Evolutionary conservation across 495 filamentous ascomycete genomes (phyloP).

Genomic region (Massariosphaeria phaeospora): DNA sequence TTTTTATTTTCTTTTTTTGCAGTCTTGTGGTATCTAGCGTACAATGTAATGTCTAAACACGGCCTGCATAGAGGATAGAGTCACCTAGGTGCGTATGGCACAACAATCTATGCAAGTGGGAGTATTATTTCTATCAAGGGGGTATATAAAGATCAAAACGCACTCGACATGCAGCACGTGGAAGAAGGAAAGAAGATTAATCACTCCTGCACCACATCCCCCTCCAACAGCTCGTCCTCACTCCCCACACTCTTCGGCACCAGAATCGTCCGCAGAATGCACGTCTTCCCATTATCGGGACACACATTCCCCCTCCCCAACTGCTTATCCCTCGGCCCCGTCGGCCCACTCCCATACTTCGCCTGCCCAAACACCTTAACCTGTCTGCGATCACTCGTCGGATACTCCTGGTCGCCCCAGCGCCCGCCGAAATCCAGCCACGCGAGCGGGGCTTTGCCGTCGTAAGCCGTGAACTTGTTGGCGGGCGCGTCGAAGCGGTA

Average conservation of each 20-base stretch:
- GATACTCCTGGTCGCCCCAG: slow-evolving; percentile 58
- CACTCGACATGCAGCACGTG: too few species aligned
- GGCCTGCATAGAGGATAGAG: too few species aligned
- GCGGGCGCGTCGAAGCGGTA: slow-evolving; percentile 47
- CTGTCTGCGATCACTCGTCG: slow-evolving; percentile 38
- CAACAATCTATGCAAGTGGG: too few species aligned
- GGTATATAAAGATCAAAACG: too few species aligned
- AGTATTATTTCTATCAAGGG: too few species aligned
- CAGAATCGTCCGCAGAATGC: slow-evolving; percentile 21
- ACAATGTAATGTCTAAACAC: too few species aligned
- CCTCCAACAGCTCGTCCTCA: too few species aligned
- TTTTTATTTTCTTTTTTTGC: too few species aligned
- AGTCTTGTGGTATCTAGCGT: too few species aligned
- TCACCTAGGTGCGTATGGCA: too few species aligned
- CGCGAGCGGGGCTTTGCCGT: slow-evolving; percentile 40
- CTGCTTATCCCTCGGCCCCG: slow-evolving; percentile 32
- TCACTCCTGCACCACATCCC: too few species aligned
- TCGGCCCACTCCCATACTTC: slow-evolving; percentile 29
- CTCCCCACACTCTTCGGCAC: slow-evolving; percentile 19
- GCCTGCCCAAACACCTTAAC: slow-evolving; percentile 17
- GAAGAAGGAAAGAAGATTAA: too few species aligned
- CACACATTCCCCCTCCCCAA: slow-evolving; percentile 29
- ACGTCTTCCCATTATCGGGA: slow-evolving; percentile 29
- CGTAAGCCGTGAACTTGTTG: slow-evolving; percentile 44
- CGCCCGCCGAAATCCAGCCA: slow-evolving; percentile 52